Percentiles rank a stretch among this genome's conserved stretches.
Evolutionary conservation across 805 yeast genomes (phyloP).

Genomic region (Candida piceae): DNA sequence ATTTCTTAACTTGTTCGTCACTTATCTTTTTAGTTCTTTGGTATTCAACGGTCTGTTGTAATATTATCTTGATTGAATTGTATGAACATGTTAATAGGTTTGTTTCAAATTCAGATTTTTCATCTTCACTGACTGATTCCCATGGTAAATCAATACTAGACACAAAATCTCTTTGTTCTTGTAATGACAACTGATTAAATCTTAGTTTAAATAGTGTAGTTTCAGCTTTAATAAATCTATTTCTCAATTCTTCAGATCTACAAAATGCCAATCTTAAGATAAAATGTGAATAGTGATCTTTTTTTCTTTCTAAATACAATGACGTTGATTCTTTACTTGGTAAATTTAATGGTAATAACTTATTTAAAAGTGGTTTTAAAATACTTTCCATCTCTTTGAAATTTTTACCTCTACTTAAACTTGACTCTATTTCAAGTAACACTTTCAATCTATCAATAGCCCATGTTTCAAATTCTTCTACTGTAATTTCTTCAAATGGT

Average conservation of each 20-base stretch:
- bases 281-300: slow-evolving; percentile 90
- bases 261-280: slow-evolving; percentile 87
- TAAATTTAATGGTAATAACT: slow-evolving; percentile 58
- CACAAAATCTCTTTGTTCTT: slow-evolving; percentile 72
- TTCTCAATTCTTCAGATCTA: slow-evolving; percentile 76
- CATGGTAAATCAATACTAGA: slow-evolving; percentile 61
- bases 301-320: slow-evolving; percentile 57
- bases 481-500: slow-evolving; percentile 79
- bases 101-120: slow-evolving; percentile 45
- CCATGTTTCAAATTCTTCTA: slow-evolving; percentile 93
- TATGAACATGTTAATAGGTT: slow-evolving; percentile 54
- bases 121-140: slow-evolving; percentile 61
- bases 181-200: slow-evolving; percentile 53
- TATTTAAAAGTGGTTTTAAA: slow-evolving; percentile 60
- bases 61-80: slow-evolving; percentile 33
- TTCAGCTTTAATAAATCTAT: slow-evolving; percentile 75
- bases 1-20: slow-evolving; percentile 49
- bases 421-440: slow-evolving; percentile 77
- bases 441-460: slow-evolving; percentile 87
- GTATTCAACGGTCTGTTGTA: slow-evolving; percentile 29
- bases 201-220: slow-evolving; percentile 68
- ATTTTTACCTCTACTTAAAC: slow-evolving; percentile 57
- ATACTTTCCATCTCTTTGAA: slow-evolving; percentile 60
- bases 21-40: slow-evolving; percentile 31
- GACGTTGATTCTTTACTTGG: slow-evolving; percentile 36